A percentile compares a stretch with the other conserved stretches of the same genome.
Evolutionary conservation across 805 yeast genomes (phyloP).

Genomic region (Lipomyces starkeyi): DNA sequence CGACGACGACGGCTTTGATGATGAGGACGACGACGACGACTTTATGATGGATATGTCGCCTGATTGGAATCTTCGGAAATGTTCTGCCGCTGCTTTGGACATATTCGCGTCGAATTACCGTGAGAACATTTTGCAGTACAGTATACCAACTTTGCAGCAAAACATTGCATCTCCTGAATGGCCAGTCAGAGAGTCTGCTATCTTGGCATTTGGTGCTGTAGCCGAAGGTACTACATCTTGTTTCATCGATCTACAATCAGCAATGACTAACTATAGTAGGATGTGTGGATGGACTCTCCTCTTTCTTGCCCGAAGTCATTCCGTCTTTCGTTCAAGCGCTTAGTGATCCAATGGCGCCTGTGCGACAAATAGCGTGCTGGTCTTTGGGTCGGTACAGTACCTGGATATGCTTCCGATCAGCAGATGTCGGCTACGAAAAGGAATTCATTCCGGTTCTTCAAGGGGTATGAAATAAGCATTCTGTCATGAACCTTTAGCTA

Average conservation of each 20-base stretch:
- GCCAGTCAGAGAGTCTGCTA: conserved; percentile 92
- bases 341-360: conserved; percentile 69
- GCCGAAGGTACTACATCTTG: conserved; percentile 64
- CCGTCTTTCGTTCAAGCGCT: conserved; percentile 85
- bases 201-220: conserved; percentile 93
- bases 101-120: conserved; percentile 73
- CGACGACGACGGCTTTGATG: conserved; percentile 69
- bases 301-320: conserved; percentile 76
- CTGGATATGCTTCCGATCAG: conserved; percentile 80
- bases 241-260: background rate
- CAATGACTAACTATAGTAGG: background rate
- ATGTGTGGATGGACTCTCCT: conserved; percentile 68
- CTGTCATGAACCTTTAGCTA: background rate
- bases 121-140: conserved; percentile 63
- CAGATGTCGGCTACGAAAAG: conserved; percentile 63
- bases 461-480: conserved; percentile 52
- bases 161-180: conserved; percentile 73
- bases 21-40: conserved; percentile 72
- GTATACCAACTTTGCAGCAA: conserved; percentile 77
- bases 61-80: conserved; percentile 91
- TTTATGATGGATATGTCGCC: conserved; percentile 48
- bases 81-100: conserved; percentile 93
- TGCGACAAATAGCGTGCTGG: conserved; percentile 95
- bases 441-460: conserved; percentile 80
- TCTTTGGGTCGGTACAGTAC: conserved; percentile 82